Base-by-base conservation (phyloP, 2,329 filamentous ascomycete genomes). In the Diaporthe vexans region DNA sequence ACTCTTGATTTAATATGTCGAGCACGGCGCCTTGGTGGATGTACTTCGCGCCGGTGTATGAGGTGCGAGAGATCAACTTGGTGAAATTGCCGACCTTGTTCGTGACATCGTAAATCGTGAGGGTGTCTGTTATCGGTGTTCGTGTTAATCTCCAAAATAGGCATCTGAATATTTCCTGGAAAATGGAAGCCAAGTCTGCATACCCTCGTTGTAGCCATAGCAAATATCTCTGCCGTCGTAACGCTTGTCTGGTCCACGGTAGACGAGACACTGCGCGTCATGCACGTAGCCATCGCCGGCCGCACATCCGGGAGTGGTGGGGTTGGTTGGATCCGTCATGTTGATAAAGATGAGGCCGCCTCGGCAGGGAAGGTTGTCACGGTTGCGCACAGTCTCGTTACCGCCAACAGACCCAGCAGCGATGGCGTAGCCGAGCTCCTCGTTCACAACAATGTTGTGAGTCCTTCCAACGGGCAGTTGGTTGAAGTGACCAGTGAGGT, bases 1-100 rank as follows among this genome's bases (percentile, higher is more conserved):
- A 88, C 58, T 84, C 85, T 54, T 85, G 81, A 70, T 80, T 85
- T 46, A 83, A 79, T 1, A 80, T 79, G 78, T 89, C 86, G 33
- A 89, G 83, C 4, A 91, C 82, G 82, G 86, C 87, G 9, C 90
- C 90, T 77, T 91, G 90, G 78, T 91, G 90, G 1, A 88, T 90
- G 81, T 91, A 91, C 4, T 86, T 81, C 10, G 88, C 88, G 56
- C 89, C 89, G 29, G 87, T 85, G 79, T 91, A 91, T 0, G 86
- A 86, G 17, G 88, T 90, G 54, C 84, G 83, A 37, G 88, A 90
- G 67, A 84, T 82, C 76, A 90, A 84, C 74, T 87, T 83, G 54
- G 82, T 84, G 43, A 82, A 79, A 9, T 82, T 80, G 57, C 81
- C 69, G 7, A 65, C 81, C 81, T 88, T 88, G 80, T 89, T 81